Evolutionary conservation across 2,329 filamentous ascomycete species (phyloP), one percentile per base, ranked within the genome.

Genomic region (Neospermospora avenae): DNA sequence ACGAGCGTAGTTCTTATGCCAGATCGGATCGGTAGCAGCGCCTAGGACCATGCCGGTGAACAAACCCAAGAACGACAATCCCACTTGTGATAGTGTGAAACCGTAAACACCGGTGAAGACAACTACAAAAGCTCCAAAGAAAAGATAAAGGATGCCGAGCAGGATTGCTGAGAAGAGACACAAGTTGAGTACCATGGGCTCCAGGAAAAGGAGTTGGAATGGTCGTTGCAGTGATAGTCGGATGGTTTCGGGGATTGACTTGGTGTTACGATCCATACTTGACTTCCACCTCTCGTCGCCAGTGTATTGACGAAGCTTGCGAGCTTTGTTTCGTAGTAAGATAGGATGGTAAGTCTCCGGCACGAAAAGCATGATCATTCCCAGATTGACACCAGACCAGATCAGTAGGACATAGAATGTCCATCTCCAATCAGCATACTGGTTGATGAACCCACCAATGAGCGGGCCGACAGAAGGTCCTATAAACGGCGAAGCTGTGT

Each of bases 271-370:
- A 74, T 97, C 93, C 65, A 90, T 88, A 0, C 90, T 87, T 7
- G 92, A 90, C 62, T 82, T 81, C 82, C 87, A 96, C 63, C 86
- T 79, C 35, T 86, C 80, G 67, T 96, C 87, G n/a, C 89, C 88
- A 0, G 90, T 96, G 61, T 89, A 84, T 71, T 85, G 82, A 57
- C 92, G 86, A 34, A 92, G 73, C 58, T 78, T 79, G 57, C 79
- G 78, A 2, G 92, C 92, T 72, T 95, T 96, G 46, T 81, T 80
- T 55, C 86, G 83, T 44, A 96, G 78, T 51, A 95, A 76, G 16
- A 93, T 80, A n/a, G 83, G 84, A 65, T 86, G 90, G 73, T 95
- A 96, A 1, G 92, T 97, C 77, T 97, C 92, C 4, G 92, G 93
- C 2, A 96, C 91, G 45, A 92, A 78, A 35, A 91, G 71, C 35